Conservation (phyloP, 2,329 filamentous ascomycete genomes). For the Apiospora arundinis region DNA sequence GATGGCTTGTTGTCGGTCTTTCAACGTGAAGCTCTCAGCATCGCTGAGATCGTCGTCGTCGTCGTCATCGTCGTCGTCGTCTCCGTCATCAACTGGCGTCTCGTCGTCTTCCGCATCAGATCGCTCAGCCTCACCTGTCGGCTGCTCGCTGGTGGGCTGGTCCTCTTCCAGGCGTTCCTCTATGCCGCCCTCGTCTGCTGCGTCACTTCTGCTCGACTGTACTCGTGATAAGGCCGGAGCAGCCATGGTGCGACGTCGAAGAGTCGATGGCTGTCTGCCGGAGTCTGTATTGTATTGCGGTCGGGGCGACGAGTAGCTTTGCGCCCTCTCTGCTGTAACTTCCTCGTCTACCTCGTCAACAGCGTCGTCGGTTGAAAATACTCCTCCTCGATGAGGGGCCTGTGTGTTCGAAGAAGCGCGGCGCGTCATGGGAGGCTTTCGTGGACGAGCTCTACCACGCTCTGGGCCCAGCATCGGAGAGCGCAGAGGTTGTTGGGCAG, state of each 20-base stretch:
- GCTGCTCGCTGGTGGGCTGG: constrained; percentile 40
- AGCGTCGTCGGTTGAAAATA: constrained; percentile 93
- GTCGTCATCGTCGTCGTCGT: constrained; percentile 67
- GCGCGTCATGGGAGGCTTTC: constrained; percentile 76
- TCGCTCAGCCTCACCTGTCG: constrained; percentile 42
- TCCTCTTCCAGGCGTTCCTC: constrained; percentile 37
- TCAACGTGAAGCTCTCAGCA: constrained; percentile 96
- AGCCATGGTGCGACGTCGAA: constrained; percentile 44
- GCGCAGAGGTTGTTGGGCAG: constrained; percentile 45
- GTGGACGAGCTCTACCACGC: constrained; percentile 59
- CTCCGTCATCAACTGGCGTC: constrained; percentile 48
- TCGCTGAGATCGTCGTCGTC: constrained; percentile 81
- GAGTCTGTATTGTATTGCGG: constrained; percentile 39
- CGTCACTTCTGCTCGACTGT: constrained; percentile 46
- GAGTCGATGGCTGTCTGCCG: constrained; percentile 42
- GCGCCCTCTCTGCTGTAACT: constrained; percentile 52
- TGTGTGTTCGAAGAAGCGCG: constrained; percentile 74
- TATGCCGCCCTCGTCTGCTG: constrained; percentile 38
- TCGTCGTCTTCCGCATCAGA: constrained; percentile 39
- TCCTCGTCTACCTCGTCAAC: constrained; percentile 79
- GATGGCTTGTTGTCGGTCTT: constrained; percentile 95
- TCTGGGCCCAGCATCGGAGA: constrained; percentile 53
- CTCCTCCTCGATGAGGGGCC: constrained; percentile 79
- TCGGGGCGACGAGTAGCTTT: constrained; percentile 41
- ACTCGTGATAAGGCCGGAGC: constrained; percentile 49